Evolutionary conservation across 768 basidiomycete genomes (phyloP).

Genomic region (Tulasnella sp.): DNA sequence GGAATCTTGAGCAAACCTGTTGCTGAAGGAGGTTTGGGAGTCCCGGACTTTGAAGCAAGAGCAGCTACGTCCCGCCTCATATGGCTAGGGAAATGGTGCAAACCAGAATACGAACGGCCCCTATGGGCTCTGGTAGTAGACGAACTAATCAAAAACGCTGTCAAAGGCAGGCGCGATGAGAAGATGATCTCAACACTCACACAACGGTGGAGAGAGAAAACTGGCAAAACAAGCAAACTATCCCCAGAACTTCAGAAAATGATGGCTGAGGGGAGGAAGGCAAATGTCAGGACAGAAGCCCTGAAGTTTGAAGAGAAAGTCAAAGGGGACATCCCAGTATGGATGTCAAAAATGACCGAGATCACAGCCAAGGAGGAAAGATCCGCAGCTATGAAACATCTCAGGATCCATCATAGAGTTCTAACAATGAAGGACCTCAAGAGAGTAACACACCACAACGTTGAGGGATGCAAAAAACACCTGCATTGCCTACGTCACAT

Average conservation of each 20-base stretch:
- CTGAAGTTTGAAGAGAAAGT: not conserved
- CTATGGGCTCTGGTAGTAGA: not conserved
- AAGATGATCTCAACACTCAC: not conserved
- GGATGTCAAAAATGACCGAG: not conserved
- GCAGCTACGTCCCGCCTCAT: not conserved
- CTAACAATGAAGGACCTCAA: not conserved
- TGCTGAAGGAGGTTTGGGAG: not conserved
- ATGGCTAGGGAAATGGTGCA: not conserved
- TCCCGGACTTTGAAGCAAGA: not conserved
- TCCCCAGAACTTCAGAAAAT: not conserved
- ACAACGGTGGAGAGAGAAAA: not conserved
- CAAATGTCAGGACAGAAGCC: not conserved
- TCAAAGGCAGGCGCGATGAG: not conserved
- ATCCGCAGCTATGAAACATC: not conserved
- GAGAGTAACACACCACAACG: not conserved
- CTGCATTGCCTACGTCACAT: not conserved
- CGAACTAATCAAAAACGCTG: not conserved
- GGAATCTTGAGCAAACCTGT: not conserved
- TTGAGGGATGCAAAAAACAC: not conserved
- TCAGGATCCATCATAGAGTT: not conserved
- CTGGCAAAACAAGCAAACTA: not conserved
- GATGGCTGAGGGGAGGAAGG: not conserved
- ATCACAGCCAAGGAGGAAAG: not conserved
- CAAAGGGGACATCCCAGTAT: not conserved
- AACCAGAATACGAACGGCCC: not conserved